phyloP scores from a whole-genome alignment of 83 land plant genomes.

The Isoetes engelmannii region DNA sequence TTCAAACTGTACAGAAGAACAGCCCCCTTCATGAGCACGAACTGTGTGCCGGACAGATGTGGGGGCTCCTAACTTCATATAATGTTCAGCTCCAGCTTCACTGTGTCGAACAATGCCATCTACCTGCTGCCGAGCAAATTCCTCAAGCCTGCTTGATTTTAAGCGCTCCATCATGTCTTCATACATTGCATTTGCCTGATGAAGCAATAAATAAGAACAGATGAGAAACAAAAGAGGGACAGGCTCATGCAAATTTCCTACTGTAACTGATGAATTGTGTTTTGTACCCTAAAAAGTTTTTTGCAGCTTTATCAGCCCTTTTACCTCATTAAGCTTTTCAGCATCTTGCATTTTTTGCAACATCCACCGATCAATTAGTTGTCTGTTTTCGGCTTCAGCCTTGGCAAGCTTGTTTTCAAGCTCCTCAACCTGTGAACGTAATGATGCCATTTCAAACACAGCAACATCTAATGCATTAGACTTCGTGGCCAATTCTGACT shows the following conservation, averaged over 20 bases:
- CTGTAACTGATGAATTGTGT: too few species aligned
- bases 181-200: constrained; percentile 80
- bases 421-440: constrained; percentile 46
- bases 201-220: too few species aligned
- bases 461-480: constrained; percentile 51
- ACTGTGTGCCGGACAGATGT: constrained; percentile 50
- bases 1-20: constrained; percentile 57
- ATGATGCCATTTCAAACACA: constrained; percentile 48
- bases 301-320: too few species aligned
- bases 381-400: constrained; percentile 66
- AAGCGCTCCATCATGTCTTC: constrained; percentile 58
- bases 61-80: constrained; percentile 51
- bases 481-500: constrained; percentile 45
- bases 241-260: too few species aligned
- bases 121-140: constrained; percentile 73
- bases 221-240: too few species aligned
- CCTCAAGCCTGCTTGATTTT: constrained; percentile 55
- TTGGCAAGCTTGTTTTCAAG: constrained; percentile 30
- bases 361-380: constrained; percentile 92
- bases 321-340: constrained; percentile 91
- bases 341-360: constrained; percentile 92
- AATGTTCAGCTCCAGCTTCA: constrained; percentile 74
- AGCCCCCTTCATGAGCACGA: constrained; percentile 76
- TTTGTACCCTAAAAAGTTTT: too few species aligned
- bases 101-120: constrained; percentile 79